Evolutionary conservation across 345 rosid genomes (phyloP), one percentile per base, ranked within the genome.

Genomic region (Populus deltoides): DNA sequence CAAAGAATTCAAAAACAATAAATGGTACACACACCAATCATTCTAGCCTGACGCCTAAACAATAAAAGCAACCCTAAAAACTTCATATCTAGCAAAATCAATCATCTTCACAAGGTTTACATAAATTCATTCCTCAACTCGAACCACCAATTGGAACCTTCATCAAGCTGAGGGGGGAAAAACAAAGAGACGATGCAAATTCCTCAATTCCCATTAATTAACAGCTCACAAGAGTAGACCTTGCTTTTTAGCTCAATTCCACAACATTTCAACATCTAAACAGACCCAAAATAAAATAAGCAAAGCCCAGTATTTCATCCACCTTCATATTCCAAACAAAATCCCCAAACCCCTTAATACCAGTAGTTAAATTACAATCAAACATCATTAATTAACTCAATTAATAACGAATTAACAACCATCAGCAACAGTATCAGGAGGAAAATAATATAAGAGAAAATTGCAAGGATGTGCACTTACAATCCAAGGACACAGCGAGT

Each of bases 401-500:
- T 20, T 22, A n/a, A 57, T n/a, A 57, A 57, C 11, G 15, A 57
- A 57, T 10, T n/a, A 57, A 3, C 29, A 57, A 10, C 9, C 27
- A n/a, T n/a, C 27, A 57, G 27, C 6, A n/a, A 57, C 6, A 57
- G 63, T 3, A 57, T 9, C 63, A 57, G 27, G n/a, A 57, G 63
- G n/a, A 22, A 69, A 69, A 22, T n/a, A 69, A 11, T 1, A 39
- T 0, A 45, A 16, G n/a, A 49, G 7, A 12, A 29, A 27, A 9
- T 75, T 20, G 7, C 20, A 59, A 31, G 4, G 24, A 47, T 25
- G 16, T 10, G 77, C 6, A 75, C 98, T 81, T 85, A 97, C 98
- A 94, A 66, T 80, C 93, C 90, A 72, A 97, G 93, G 71, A 92
- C 97, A 75, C 99, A 97, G 80, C 95, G 95, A 79, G 99, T 97